Conservation (phyloP, 2,329 filamentous ascomycete genomes). For the Trichophyton benhamiae region DNA sequence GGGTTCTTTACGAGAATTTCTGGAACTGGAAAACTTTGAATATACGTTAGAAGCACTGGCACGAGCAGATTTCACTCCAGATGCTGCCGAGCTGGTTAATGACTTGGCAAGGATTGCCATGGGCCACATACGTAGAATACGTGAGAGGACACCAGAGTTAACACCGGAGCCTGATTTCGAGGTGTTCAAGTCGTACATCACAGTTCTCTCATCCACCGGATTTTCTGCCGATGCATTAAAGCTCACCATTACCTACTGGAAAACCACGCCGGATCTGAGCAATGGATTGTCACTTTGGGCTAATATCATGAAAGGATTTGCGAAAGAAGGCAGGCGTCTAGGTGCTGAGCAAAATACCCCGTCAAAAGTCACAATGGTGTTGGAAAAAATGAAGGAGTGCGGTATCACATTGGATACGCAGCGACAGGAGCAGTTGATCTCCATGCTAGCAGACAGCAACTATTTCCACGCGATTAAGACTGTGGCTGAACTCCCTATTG, state of each 20-base stretch:
- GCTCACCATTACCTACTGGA: constrained; percentile 33
- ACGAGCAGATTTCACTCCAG: constrained; percentile 24
- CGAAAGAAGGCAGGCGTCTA: constrained; percentile 38
- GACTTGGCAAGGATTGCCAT: constrained; percentile 30
- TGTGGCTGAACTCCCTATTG: constrained; percentile 50
- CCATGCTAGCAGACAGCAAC: constrained; percentile 49
- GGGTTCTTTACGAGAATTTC: constrained; percentile 17
- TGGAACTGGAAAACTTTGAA: constrained; percentile 30
- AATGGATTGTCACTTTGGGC: constrained; percentile 31
- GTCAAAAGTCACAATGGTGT: constrained; percentile 16
- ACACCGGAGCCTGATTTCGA: constrained; percentile 16
- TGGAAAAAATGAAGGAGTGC: constrained; percentile 15
- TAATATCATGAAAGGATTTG: constrained; percentile 42
- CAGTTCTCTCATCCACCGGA: constrained; percentile 43
- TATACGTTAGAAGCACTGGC: constrained; percentile 30
- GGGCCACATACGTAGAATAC: constrained; percentile 18
- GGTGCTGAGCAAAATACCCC: neutral
- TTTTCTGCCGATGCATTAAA: constrained; percentile 43
- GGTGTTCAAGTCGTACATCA: constrained; percentile 37
- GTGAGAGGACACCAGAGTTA: neutral
- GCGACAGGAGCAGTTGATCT: constrained; percentile 43
- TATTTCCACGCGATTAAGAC: constrained; percentile 49
- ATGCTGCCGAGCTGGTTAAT: constrained; percentile 28
- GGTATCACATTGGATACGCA: constrained; percentile 25
- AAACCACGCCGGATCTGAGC: neutral